Base-by-base conservation (phyloP, 345 rosid species). In the Trapa incisa region DNA sequence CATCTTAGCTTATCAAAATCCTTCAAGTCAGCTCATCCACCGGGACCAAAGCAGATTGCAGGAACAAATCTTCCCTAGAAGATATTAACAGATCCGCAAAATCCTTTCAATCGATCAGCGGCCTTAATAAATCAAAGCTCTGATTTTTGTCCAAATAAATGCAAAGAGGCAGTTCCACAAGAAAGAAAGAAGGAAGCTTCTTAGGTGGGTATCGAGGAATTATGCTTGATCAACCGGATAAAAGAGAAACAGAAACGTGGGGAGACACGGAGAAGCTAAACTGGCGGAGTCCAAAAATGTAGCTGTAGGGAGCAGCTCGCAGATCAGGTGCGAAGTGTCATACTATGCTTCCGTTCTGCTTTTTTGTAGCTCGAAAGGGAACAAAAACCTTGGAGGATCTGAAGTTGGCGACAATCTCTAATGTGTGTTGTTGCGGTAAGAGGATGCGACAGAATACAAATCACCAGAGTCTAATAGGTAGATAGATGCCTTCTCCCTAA, bases 1-100 rank as follows among this genome's bases (percentile, higher is more conserved):
- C 98, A 92, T 92, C 85, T 86, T 85, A 74, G 73, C 79, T 70
- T 81, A 79, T 71, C 54, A 22, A 67, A 48, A 22, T 33, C 58
- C 75, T 66, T 62, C 71, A 61, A 70, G 38, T 47, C 65, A 72
- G 75, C 47, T 38, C 73, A 73, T 42, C 61, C 70, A 43, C 42
- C 37, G 65, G 69, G 57, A 47, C 65, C 60, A 37, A 65, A 45
- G 66, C 71, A 65, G 48, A 74, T 47, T 61, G 47, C 68, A 68
- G 67, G 72, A 81, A 75, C 76, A 73, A 69, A 68, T 61, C 35
- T 54, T 70, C 67, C 77, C 73, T 41, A 38, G 13, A 43, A 66
- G 17, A 14, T 32, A 14, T 32, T 37, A 36, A n/a, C n/a, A 60
- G 48, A 0, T 41, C 65, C 61, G 33, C 29, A 47, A 6, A 6